Evolutionary conservation across 1,284 basidiomycete genomes (phyloP).

Genomic region (Ceratobasidium papillatum): DNA sequence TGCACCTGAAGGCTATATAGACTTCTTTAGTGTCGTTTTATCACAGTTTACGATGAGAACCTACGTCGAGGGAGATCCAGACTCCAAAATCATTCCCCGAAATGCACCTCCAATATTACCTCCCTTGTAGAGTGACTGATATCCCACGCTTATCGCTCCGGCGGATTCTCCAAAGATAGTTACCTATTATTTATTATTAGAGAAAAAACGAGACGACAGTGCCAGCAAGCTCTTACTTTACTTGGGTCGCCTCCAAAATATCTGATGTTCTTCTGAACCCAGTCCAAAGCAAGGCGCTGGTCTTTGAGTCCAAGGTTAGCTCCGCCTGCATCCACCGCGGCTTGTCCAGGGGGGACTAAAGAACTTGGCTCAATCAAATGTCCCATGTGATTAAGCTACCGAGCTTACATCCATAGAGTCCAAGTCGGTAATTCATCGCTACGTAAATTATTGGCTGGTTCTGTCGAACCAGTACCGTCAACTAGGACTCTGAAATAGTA

Average conservation of each 20-base stretch:
- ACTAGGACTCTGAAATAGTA: constrained; percentile 28
- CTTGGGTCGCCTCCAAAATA: constrained; percentile 57
- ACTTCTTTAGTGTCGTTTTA: neutral
- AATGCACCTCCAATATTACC: constrained; percentile 37
- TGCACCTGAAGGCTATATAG: neutral
- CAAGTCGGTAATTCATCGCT: constrained; percentile 49
- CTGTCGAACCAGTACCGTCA: neutral
- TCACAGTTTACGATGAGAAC: neutral
- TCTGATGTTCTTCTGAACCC: constrained; percentile 58
- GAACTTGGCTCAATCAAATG: constrained; percentile 49
- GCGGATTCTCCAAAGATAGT: constrained; percentile 48
- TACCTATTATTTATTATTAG: constrained; percentile 24
- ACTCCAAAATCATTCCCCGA: constrained; percentile 42
- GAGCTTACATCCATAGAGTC: constrained; percentile 28
- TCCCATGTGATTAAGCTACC: constrained; percentile 42
- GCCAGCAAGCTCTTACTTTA: constrained; percentile 46
- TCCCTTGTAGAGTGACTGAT: constrained; percentile 45
- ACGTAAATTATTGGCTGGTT: constrained; percentile 49
- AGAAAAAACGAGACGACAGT: neutral
- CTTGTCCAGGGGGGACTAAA: constrained; percentile 49
- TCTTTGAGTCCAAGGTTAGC: constrained; percentile 54
- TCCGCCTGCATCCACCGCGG: constrained; percentile 45
- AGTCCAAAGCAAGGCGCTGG: constrained; percentile 56
- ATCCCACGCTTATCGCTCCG: constrained; percentile 46
- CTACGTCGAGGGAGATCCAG: constrained; percentile 39